Evolutionary conservation across 139 green algal species (phyloP).

Genomic region (Chlamydomonas incerta): DNA sequence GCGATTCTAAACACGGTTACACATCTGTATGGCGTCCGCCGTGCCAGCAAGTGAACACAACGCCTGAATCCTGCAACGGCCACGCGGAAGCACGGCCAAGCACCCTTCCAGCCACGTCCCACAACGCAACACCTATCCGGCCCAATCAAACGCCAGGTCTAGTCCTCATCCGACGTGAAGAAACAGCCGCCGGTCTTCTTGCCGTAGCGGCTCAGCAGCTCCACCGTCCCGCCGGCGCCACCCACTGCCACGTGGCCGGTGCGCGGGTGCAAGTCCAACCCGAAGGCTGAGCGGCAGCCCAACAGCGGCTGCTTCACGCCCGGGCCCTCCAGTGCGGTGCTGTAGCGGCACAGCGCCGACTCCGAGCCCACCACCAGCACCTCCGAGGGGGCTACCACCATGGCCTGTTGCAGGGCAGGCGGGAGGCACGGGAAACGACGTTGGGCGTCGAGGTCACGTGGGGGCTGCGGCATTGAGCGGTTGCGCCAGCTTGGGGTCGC

Average conservation of each 20-base stretch:
- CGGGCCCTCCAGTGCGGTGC: not conserved
- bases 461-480: too few relatives aligned
- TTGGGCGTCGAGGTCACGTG: too few relatives aligned
- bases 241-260: constrained; percentile 31
- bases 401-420: constrained; percentile 6
- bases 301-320: not conserved
- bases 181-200: constrained; percentile 12
- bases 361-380: constrained; percentile 34
- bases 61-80: too few relatives aligned
- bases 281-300: constrained; percentile 1
- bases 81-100: too few relatives aligned
- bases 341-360: constrained; percentile 9
- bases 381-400: constrained; percentile 29
- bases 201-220: constrained; percentile 38
- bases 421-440: too few relatives aligned
- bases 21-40: too few relatives aligned
- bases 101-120: too few relatives aligned
- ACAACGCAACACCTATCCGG: too few relatives aligned
- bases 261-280: constrained; percentile 21
- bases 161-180: constrained; percentile 31
- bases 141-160: too few relatives aligned
- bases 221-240: not conserved
- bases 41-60: too few relatives aligned
- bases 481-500: too few relatives aligned
- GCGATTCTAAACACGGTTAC: too few relatives aligned